A percentile compares a stretch with the other conserved stretches of the same genome.
Evolutionary conservation across 2,329 filamentous ascomycete species (phyloP).

Genomic region (Fusarium mangiferae): DNA sequence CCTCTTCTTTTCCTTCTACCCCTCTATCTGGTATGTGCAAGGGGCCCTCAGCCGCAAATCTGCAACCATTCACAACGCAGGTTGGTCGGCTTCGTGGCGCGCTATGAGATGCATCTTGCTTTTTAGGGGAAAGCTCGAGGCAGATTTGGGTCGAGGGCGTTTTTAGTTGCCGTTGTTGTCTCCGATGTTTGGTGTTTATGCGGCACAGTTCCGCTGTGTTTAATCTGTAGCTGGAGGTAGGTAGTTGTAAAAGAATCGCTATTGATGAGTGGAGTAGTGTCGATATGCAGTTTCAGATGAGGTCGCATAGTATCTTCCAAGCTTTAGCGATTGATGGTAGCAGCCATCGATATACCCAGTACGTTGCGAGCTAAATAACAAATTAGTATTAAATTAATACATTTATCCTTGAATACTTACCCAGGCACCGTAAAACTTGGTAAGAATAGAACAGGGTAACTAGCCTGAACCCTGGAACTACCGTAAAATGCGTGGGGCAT

Average conservation of each 20-base stretch:
- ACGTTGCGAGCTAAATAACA: not conserved
- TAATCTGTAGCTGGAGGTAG: not conserved
- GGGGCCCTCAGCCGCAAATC: conserved; percentile 29
- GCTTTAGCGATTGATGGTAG: not conserved
- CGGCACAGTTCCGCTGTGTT: not conserved
- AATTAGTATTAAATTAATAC: not conserved
- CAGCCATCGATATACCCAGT: not conserved
- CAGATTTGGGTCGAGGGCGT: conserved; percentile 6
- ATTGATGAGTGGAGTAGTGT: not conserved
- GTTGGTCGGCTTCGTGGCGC: conserved; percentile 14
- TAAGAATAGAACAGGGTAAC: not conserved
- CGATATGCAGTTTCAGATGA: not conserved
- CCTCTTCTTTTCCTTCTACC: conserved; percentile 10
- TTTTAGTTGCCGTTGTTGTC: not conserved
- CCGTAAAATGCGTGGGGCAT: not conserved
- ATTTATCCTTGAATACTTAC: too few species aligned
- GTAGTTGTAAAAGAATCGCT: too few species aligned
- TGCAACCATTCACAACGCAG: conserved; percentile 17
- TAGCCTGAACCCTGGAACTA: not conserved
- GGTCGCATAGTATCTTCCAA: not conserved
- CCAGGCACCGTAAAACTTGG: too few species aligned
- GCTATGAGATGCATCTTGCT: conserved; percentile 18
- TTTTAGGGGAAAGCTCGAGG: conserved; percentile 9
- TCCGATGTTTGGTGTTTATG: not conserved
- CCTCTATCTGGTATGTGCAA: conserved; percentile 13